phyloP scores from a whole-genome alignment of 1,284 basidiomycete genomes.

The Cryptococcus sp. region DNA sequence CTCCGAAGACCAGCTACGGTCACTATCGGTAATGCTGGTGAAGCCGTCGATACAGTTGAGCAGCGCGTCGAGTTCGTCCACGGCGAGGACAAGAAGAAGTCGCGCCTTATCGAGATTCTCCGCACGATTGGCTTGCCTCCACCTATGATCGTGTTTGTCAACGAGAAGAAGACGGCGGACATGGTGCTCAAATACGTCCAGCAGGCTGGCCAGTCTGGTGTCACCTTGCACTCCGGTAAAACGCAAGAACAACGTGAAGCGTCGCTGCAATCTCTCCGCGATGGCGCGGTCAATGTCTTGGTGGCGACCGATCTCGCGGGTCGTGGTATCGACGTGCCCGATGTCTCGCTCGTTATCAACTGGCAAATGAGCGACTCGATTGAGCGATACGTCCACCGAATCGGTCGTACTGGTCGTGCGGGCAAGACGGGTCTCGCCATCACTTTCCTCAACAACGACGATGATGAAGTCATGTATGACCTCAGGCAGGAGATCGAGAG shows the following conservation, averaged over 20 bases:
- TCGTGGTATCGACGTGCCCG: constrained; percentile 96
- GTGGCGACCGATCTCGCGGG: constrained; percentile 98
- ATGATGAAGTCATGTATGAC: constrained; percentile 94
- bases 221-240: constrained; percentile 94
- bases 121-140: constrained; percentile 77
- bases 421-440: constrained; percentile 91
- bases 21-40: constrained; percentile 95
- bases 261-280: constrained; percentile 79
- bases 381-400: constrained; percentile 85
- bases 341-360: constrained; percentile 84
- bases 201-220: constrained; percentile 76
- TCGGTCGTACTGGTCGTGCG: constrained; percentile 96
- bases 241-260: constrained; percentile 96
- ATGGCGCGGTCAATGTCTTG: constrained; percentile 78
- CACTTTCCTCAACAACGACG: constrained; percentile 93
- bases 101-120: constrained; percentile 82
- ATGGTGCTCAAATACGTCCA: constrained; percentile 90
- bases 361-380: constrained; percentile 96
- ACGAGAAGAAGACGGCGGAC: constrained; percentile 98
- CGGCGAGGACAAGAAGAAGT: constrained; percentile 89
- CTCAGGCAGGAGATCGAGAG: constrained; percentile 74
- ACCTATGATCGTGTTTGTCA: constrained; percentile 98
- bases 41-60: constrained; percentile 96
- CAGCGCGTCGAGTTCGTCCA: constrained; percentile 91
- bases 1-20: constrained; percentile 89